Evolutionary conservation across 2,329 filamentous ascomycete genomes (phyloP).

Genomic region (Trichoderma pleuroti): DNA sequence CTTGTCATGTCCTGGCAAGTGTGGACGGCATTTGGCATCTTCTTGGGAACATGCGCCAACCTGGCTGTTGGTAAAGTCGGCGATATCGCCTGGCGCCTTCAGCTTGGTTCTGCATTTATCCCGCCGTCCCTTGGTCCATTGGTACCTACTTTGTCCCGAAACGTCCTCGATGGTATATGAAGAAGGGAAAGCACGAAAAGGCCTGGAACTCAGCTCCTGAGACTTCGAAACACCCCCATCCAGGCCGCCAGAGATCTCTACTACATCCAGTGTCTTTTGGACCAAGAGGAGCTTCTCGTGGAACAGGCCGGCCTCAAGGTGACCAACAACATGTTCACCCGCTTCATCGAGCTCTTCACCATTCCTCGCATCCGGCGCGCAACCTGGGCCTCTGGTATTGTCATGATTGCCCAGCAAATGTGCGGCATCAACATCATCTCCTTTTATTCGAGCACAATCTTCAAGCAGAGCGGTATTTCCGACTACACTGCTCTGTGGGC

Average conservation of each 20-base stretch:
- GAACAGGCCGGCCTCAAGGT: slow-evolving; percentile 30
- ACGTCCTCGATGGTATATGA: slow-evolving; percentile 64
- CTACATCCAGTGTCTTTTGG: slow-evolving; percentile 49
- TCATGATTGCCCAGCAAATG: slow-evolving; percentile 66
- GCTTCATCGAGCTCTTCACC: slow-evolving; percentile 55
- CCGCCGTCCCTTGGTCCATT: slow-evolving; percentile 57
- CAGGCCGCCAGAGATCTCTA: slow-evolving; percentile 62
- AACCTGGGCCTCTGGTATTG: slow-evolving; percentile 61
- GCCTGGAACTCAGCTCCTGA: slow-evolving; percentile 55
- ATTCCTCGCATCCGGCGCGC: slow-evolving; percentile 57
- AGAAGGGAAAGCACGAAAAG: slow-evolving; percentile 52
- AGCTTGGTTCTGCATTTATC: slow-evolving; percentile 64
- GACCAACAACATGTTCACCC: slow-evolving; percentile 45
- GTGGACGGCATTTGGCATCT: slow-evolving; percentile 57
- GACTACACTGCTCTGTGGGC: slow-evolving; percentile 39
- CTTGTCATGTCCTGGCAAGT: slow-evolving; percentile 55
- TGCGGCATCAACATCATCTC: slow-evolving; percentile 54
- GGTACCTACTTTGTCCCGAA: slow-evolving; percentile 60
- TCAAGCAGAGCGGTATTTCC: slow-evolving; percentile 40
- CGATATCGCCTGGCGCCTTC: slow-evolving; percentile 59
- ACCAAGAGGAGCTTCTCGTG: slow-evolving; percentile 31
- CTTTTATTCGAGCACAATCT: slow-evolving; percentile 48
- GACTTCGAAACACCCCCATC: slow-evolving; percentile 55
- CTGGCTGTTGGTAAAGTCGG: slow-evolving; percentile 59
- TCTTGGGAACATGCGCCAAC: slow-evolving; percentile 64